A percentile compares a stretch with the other conserved stretches of the same genome.
phyloP scores from a whole-genome alignment of 176 grass and related monocot species.

The Avena sativa region DNA sequence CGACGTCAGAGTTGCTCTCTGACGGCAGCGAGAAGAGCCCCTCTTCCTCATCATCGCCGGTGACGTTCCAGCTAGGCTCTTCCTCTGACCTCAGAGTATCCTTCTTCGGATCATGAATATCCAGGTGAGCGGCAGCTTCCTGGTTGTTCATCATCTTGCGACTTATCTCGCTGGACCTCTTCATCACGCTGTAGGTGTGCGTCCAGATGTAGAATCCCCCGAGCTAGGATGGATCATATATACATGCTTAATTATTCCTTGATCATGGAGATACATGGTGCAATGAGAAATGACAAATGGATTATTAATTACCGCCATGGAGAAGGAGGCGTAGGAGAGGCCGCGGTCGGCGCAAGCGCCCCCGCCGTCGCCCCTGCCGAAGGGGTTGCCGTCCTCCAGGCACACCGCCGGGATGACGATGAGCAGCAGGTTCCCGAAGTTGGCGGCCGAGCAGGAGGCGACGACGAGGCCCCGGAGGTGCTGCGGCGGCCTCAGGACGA shows the following conservation, averaged over 20 bases:
- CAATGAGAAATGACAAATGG: too few species aligned
- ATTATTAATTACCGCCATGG: slow-evolving; percentile 46
- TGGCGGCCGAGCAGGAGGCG: slow-evolving; percentile 64
- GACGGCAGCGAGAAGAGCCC: too few species aligned
- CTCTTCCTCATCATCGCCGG: background rate
- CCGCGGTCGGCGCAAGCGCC: too few species aligned
- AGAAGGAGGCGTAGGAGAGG: slow-evolving; percentile 20
- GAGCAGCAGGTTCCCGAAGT: slow-evolving; percentile 69
- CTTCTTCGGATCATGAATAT: background rate
- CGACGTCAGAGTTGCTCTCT: too few species aligned
- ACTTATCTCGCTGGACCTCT: slow-evolving; percentile 47
- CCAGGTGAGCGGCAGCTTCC: slow-evolving; percentile 7
- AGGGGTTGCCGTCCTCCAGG: slow-evolving; percentile 60
- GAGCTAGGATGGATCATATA: too few species aligned
- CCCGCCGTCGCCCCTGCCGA: slow-evolving; percentile 28
- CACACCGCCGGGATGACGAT: slow-evolving; percentile 69
- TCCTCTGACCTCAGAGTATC: background rate
- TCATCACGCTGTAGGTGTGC: background rate
- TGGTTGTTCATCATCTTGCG: background rate
- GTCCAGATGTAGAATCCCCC: too few species aligned
- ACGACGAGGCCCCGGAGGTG: too few species aligned
- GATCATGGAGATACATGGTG: too few species aligned
- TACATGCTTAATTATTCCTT: too few species aligned
- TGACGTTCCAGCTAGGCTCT: background rate
- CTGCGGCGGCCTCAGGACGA: too few species aligned